Percentiles rank a stretch among this genome's conserved stretches.
phyloP scores from a whole-genome alignment of 1,139 yeast genomes.

The Magnusiomyces fungicola region DNA sequence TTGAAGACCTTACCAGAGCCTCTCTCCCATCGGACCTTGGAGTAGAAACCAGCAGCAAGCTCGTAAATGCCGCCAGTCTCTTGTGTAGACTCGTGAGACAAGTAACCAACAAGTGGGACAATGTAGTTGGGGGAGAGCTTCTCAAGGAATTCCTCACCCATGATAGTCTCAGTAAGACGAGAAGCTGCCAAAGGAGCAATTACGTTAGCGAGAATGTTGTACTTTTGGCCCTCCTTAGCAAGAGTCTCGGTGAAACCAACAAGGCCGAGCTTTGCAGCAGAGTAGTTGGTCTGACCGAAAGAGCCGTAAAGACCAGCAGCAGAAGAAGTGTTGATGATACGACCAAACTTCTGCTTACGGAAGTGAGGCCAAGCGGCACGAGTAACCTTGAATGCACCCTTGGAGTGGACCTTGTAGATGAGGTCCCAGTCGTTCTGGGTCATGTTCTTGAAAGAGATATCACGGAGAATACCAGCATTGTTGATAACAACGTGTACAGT shows the following conservation, averaged over 20 bases:
- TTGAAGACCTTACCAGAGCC: constrained; percentile 79
- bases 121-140: constrained; percentile 80
- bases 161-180: constrained; percentile 87
- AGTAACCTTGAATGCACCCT: constrained; percentile 81
- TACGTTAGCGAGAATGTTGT: constrained; percentile 76
- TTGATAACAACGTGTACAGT: constrained; percentile 83
- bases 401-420: constrained; percentile 80
- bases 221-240: constrained; percentile 86
- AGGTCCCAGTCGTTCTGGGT: constrained; percentile 68
- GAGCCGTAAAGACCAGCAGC: constrained; percentile 97
- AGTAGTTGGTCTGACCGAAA: constrained; percentile 94
- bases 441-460: constrained; percentile 65
- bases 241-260: constrained; percentile 91
- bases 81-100: constrained; percentile 56
- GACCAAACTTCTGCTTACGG: constrained; percentile 76
- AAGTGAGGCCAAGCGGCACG: constrained; percentile 91
- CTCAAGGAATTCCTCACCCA: constrained; percentile 80
- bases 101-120: constrained; percentile 79
- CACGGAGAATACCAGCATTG: constrained; percentile 90
- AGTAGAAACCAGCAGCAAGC: constrained; percentile 90
- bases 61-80: constrained; percentile 75
- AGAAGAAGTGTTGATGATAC: constrained; percentile 85
- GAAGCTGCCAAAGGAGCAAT: constrained; percentile 95
- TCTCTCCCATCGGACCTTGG: constrained; percentile 94
- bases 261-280: constrained; percentile 86